phyloP scores from a whole-genome alignment of 306 rosid genomes.

The Cercis canadensis region DNA sequence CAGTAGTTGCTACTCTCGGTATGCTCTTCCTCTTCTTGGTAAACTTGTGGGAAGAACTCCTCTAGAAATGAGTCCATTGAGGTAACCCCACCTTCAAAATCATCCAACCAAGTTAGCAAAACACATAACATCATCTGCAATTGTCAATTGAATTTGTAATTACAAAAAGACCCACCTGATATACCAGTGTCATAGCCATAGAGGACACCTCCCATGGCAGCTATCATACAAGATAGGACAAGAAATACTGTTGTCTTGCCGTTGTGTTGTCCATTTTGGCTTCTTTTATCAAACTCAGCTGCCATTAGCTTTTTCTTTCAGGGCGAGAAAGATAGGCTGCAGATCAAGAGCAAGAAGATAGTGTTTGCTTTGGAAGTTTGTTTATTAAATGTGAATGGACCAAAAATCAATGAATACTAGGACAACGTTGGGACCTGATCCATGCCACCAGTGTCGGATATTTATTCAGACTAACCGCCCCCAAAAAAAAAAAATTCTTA shows the following conservation, averaged over 20 bases:
- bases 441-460: too few species aligned
- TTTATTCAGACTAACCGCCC: too few species aligned
- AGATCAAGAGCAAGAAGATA: too few species aligned
- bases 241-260: conserved; percentile 47
- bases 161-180: conserved; percentile 38
- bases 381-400: too few species aligned
- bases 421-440: too few species aligned
- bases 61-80: conserved; percentile 77
- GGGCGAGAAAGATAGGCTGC: too few species aligned
- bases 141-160: neutral
- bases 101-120: neutral
- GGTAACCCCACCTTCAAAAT: conserved; percentile 62
- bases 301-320: neutral
- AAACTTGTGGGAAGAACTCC: conserved; percentile 69
- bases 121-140: neutral
- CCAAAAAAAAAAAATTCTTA: too few species aligned
- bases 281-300: neutral
- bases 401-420: too few species aligned
- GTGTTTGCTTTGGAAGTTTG: too few species aligned
- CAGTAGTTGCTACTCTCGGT: conserved; percentile 69
- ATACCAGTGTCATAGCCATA: conserved; percentile 58
- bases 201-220: conserved; percentile 58
- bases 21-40: conserved; percentile 53
- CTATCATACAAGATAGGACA: conserved; percentile 52
- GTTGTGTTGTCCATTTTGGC: conserved; percentile 33